Base-by-base conservation (phyloP, 1,284 basidiomycete genomes). In the Microbotryum intermedium region DNA sequence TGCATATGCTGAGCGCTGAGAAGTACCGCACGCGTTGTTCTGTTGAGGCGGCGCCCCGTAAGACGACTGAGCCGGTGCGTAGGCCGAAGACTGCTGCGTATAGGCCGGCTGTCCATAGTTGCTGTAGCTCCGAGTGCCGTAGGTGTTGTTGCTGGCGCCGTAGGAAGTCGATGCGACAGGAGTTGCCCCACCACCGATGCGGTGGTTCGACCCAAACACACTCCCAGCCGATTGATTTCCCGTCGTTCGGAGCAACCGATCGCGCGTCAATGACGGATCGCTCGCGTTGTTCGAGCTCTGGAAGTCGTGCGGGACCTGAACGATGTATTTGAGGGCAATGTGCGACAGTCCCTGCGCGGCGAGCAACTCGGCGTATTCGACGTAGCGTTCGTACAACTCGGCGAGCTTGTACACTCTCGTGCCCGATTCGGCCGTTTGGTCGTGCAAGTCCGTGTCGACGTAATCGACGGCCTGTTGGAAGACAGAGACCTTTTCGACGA, bases 401-500 rank as follows among this genome's bases (percentile, higher is more conserved):
- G 88, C 83, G 21, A 97, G 82, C 76, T 90, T 92, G 81, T 88
- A 97, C 0, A 82, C 79, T 71, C 85, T 82, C 7, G 80, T 80
- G 7, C 79, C 79, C 1, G 78, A 77, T 59, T 81, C 79, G 43
- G 77, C 77, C 25, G 77, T 73, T 42, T 72, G 64, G 3, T 63
- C 61, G 13, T 76, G 70, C 25, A 97, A 79, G 67, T 95, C 92
- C 39, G 79, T 76, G 73, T 98, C 94, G 64, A 84, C 80, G 74
- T 97, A 98, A 44, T 82, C 83, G 56, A 90, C 89, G 0, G 94
- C 94, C 58, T 83, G 82, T 64, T 89, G 85, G 83, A 98, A 98
- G 46, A 95, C 85, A 1, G 90, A 86, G 47, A 97, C 91, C 77
- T 98, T 98, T 76, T 98, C 94, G 72, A 97, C 83, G 77, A 98